These are phyloP conservation scores for Lachnellula cervina DNA, from an alignment of 2,329 filamentous ascomycete species.

Conservation along the genomic window DNA sequence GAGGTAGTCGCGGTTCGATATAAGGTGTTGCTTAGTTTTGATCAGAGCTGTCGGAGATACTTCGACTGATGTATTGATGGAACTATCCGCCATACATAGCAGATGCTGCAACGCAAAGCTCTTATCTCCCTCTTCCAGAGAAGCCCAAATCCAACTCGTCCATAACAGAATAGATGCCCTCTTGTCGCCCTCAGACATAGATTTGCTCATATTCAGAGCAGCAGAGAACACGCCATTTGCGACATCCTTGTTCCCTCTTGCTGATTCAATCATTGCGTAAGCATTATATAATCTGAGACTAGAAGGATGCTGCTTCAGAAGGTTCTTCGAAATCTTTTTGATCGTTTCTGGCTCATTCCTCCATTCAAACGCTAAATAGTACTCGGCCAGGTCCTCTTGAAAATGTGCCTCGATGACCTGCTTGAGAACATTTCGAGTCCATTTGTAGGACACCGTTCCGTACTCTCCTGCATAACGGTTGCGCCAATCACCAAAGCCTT, in stretches of 20 bases:
- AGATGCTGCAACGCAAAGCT: slow-evolving; percentile 35
- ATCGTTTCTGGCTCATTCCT: slow-evolving; percentile 48
- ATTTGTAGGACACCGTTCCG: slow-evolving; percentile 32
- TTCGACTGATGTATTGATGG: slow-evolving; percentile 28
- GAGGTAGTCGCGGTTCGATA: slow-evolving; percentile 49
- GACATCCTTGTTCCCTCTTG: slow-evolving; percentile 50
- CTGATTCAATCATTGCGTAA: slow-evolving; percentile 68
- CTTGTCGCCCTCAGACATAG: slow-evolving; percentile 32
- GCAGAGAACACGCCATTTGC: slow-evolving; percentile 63
- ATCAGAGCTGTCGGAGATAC: slow-evolving; percentile 37
- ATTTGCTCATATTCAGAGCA: slow-evolving; percentile 55
- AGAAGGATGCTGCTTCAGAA: slow-evolving; percentile 64
- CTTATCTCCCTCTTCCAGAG: slow-evolving; percentile 19
- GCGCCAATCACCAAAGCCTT: slow-evolving; percentile 28
- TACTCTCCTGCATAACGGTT: slow-evolving; percentile 14
- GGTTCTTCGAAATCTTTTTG: slow-evolving; percentile 65
- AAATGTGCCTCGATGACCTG: slow-evolving; percentile 46
- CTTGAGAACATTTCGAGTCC: slow-evolving; percentile 50
- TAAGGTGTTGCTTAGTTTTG: slow-evolving; percentile 49
- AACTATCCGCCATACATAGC: slow-evolving; percentile 35
- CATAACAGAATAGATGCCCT: slow-evolving; percentile 30
- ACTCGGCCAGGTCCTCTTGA: slow-evolving; percentile 57
- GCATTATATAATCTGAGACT: slow-evolving; percentile 70
- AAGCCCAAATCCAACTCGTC: slow-evolving; percentile 27
- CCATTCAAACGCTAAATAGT: slow-evolving; percentile 64